Evolutionary conservation across 208 protist species (phyloP), one percentile per base, ranked within the genome.

Genomic region (Crithidia bombi): DNA sequence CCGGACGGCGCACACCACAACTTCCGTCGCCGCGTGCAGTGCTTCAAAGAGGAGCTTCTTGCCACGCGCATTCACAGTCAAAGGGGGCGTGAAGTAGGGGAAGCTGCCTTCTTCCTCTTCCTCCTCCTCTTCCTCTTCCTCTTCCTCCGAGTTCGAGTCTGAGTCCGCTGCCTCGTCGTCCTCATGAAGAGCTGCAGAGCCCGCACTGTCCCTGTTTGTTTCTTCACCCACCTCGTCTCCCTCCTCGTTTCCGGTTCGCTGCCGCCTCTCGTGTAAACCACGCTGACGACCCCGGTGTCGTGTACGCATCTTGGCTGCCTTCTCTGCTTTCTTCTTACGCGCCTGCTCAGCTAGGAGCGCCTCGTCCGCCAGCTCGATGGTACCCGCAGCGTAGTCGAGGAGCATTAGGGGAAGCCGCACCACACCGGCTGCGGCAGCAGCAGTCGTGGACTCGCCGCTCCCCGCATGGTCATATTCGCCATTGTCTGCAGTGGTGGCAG

Each of bases 1-100:
- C 2, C 80, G 84, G 28, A 83, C 70, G 7, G 77, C 73, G 41
- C 79, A 86, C 32, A 91, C 79, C 36, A 92, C 86, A 6, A 90
- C 73, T 28, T 87, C 81, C 0, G 81, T 91, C 15, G 85, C 44
- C 46, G 73, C 70, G 3, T 55, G 49, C 64, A 95, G 69, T 3
- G 87, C 82, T 23, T 76, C 61, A 44, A 77, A 68, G 43, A 95
- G 79, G 1, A 90, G 64, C 19, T 58, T 50, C 23, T 79, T 82
- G 3, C 85, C 86, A 3, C 59, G 32, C 12, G 44, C 46, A 41
- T 76, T 69, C 0, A 65, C 51, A 17, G 52, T 41, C 35, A 49
- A 33, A 28, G 25, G 23, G 32, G 65, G 32, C 0, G 65, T 64
- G 17, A 72, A 30, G 33, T 28, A 21, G 2, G 61, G 54, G 9